Conservation (phyloP, 768 basidiomycete genomes). For the Calocybe cyanea region DNA sequence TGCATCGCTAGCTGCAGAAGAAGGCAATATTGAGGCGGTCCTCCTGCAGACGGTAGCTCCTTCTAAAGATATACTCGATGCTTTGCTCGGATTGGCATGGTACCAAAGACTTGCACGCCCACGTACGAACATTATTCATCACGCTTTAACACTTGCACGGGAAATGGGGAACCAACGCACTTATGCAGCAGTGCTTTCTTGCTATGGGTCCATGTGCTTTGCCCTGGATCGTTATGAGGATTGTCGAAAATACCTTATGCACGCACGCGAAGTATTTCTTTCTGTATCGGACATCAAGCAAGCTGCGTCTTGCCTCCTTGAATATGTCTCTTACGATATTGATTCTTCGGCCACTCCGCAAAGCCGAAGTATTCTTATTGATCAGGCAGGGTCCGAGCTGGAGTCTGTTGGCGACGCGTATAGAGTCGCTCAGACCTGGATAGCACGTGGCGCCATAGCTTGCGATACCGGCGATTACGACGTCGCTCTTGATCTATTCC, state of each 20-base stretch:
- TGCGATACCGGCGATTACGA: background rate
- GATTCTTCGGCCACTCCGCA: background rate
- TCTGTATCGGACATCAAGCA: background rate
- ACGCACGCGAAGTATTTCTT: background rate
- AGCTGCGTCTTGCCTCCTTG: background rate
- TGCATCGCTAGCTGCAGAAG: background rate
- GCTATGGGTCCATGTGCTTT: background rate
- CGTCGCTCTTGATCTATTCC: background rate
- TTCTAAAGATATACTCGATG: constrained; percentile 10
- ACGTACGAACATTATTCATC: constrained; percentile 11
- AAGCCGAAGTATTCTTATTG: background rate
- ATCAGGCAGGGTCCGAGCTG: background rate
- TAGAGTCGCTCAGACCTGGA: background rate
- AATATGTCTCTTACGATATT: background rate
- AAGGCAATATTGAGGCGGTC: constrained; percentile 1
- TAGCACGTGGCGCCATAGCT: background rate
- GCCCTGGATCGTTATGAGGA: background rate
- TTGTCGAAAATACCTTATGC: background rate
- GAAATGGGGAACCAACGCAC: background rate
- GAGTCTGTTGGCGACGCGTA: background rate
- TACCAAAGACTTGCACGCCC: constrained; percentile 17
- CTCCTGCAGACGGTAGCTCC: constrained; percentile 9
- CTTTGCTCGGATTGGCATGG: constrained; percentile 14
- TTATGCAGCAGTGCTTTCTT: background rate
- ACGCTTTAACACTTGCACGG: constrained; percentile 2